These are phyloP conservation scores for Paraphaeosphaeria sporulosa DNA, from an alignment of 2,329 filamentous ascomycete species.

Conservation along the genomic window DNA sequence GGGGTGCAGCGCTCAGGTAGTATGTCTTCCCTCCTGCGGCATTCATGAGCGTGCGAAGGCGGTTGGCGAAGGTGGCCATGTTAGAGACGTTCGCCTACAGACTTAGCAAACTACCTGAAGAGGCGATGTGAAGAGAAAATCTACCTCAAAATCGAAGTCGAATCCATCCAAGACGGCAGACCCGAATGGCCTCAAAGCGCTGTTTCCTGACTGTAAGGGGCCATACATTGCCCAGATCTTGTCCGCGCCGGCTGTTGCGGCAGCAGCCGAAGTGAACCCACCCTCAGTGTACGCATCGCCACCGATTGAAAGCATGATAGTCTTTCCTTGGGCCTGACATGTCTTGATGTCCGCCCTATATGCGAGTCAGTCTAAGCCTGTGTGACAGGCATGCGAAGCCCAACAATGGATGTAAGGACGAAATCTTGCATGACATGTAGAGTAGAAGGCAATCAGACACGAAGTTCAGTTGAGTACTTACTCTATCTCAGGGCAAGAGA, in stretches of 20 bases:
- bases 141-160: slow-evolving; percentile 74
- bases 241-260: slow-evolving; percentile 58
- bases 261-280: slow-evolving; percentile 59
- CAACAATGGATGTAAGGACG: not conserved
- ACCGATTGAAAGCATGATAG: slow-evolving; percentile 75
- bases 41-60: slow-evolving; percentile 65
- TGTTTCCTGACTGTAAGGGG: slow-evolving; percentile 54
- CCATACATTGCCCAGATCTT: slow-evolving; percentile 77
- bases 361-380: slow-evolving; percentile 1
- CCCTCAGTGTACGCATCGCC: slow-evolving; percentile 75
- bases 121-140: not conserved
- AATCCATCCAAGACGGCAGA: slow-evolving; percentile 73
- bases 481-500: slow-evolving; percentile 71
- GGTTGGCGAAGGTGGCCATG: slow-evolving; percentile 67
- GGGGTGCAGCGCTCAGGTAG: slow-evolving; percentile 71
- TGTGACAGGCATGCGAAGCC: not conserved
- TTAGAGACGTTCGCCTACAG: slow-evolving; percentile 58
- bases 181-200: slow-evolving; percentile 70
- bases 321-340: slow-evolving; percentile 72
- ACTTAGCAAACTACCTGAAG: not conserved
- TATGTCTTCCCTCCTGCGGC: slow-evolving; percentile 59
- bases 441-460: not conserved
- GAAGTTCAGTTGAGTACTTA: slow-evolving; percentile 48
- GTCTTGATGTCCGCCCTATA: slow-evolving; percentile 56
- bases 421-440: not conserved